These are phyloP conservation scores for Fomitopsis betulina DNA, from an alignment of 1,284 basidiomycete genomes.

Conservation along the genomic window DNA sequence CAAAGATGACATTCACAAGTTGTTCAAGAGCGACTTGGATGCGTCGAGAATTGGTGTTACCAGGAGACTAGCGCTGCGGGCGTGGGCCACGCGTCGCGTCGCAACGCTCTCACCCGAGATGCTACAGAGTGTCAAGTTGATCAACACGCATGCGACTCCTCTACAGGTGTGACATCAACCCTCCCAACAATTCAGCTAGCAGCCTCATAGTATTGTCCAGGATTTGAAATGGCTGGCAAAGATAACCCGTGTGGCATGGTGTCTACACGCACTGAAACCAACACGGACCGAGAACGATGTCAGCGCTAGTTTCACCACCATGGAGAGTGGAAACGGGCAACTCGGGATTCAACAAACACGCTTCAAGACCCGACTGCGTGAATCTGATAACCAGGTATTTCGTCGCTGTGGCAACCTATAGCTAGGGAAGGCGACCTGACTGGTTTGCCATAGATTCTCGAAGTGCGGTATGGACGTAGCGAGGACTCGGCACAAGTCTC, in stretches of 20 bases:
- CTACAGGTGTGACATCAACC: background rate
- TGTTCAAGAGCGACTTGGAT: constrained; percentile 7
- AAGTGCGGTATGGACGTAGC: background rate
- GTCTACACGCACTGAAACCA: constrained; percentile 20
- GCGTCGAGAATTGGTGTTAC: background rate
- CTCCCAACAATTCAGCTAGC: background rate
- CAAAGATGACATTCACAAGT: constrained; percentile 1
- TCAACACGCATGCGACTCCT: constrained; percentile 4
- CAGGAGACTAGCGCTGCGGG: constrained; percentile 7
- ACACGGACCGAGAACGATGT: constrained; percentile 24
- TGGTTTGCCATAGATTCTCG: constrained; percentile 1
- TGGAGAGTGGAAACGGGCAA: constrained; percentile 7
- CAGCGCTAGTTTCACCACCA: background rate
- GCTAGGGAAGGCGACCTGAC: background rate
- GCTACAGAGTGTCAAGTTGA: background rate
- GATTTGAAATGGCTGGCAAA: constrained; percentile 15
- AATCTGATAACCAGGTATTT: constrained; percentile 12
- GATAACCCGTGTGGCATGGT: constrained; percentile 17
- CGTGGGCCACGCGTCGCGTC: constrained; percentile 9
- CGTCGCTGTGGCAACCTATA: background rate
- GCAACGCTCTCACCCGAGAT: background rate
- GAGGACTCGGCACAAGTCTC: background rate
- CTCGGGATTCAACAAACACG: constrained; percentile 15
- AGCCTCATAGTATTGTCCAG: background rate
- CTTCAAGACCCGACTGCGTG: constrained; percentile 20